Percentiles rank a stretch among this genome's conserved stretches.
Evolutionary conservation across 2,329 filamentous ascomycete species (phyloP).

Genomic region (Curvularia spicifera): DNA sequence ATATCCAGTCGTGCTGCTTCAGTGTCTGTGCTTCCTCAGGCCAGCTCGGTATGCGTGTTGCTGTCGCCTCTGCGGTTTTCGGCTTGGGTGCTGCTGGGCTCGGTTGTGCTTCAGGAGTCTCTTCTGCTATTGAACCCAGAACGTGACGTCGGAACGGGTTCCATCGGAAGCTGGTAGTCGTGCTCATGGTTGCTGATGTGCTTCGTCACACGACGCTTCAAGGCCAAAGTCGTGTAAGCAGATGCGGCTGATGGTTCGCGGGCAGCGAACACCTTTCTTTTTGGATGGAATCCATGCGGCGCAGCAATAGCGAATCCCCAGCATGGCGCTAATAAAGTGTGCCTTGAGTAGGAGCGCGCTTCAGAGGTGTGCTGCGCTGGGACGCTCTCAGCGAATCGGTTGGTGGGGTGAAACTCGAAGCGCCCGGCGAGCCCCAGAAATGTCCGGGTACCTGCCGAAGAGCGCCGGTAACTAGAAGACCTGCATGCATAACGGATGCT

Average conservation of each 20-base stretch:
- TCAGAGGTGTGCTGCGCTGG: slow-evolving; percentile 17
- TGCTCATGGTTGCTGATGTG: slow-evolving; percentile 22
- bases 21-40: too few species aligned
- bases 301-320: slow-evolving; percentile 32
- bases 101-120: not conserved
- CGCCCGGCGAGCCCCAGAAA: slow-evolving; percentile 22
- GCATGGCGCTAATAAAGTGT: slow-evolving; percentile 14
- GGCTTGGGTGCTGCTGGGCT: slow-evolving; percentile 15
- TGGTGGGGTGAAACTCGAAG: slow-evolving; percentile 33
- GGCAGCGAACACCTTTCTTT: slow-evolving; percentile 36
- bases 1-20: too few species aligned
- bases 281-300: slow-evolving; percentile 31
- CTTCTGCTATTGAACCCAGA: slow-evolving; percentile 10
- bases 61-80: too few species aligned
- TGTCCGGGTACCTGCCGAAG: slow-evolving; percentile 6
- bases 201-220: slow-evolving; percentile 13
- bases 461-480: not conserved
- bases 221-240: slow-evolving; percentile 9
- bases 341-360: slow-evolving; percentile 29
- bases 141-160: slow-evolving; percentile 21
- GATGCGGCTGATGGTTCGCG: slow-evolving; percentile 30
- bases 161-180: slow-evolving; percentile 20
- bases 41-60: too few species aligned
- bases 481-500: slow-evolving; percentile 2
- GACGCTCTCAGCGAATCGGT: slow-evolving; percentile 33